Percentiles rank a stretch among this genome's conserved stretches.
Evolutionary conservation across 2,329 filamentous ascomycete genomes (phyloP).

Genomic region (Arthrobotrys conoides): DNA sequence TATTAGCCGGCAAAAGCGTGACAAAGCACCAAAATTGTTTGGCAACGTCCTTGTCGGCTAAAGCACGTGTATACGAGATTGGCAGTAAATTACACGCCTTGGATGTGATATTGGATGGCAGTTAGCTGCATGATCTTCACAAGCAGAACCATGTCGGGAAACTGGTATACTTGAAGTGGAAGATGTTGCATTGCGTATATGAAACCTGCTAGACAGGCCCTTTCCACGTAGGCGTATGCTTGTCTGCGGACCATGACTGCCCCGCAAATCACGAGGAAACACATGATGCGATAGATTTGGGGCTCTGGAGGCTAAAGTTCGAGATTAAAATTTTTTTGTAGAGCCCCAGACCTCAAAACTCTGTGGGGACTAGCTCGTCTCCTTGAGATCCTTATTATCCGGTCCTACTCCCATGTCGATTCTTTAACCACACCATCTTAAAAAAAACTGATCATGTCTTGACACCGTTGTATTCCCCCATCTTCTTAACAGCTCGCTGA

Average conservation of each 20-base stretch:
- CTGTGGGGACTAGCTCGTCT: conserved; percentile 13
- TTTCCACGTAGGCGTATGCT: background rate
- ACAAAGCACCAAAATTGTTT: conserved; percentile 6
- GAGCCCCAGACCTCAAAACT: background rate
- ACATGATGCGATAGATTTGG: conserved; percentile 18
- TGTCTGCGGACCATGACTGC: background rate
- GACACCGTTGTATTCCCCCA: conserved; percentile 32
- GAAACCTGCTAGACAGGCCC: conserved; percentile 20
- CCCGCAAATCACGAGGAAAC: conserved; percentile 26
- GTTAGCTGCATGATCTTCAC: conserved; percentile 6
- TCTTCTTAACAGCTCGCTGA: conserved; percentile 32
- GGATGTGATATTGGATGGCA: conserved; percentile 15
- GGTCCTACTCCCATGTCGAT: background rate
- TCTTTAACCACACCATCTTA: background rate
- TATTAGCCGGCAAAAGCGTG: conserved; percentile 43
- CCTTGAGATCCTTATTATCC: conserved; percentile 14
- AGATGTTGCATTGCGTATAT: conserved; percentile 20
- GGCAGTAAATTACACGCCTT: conserved; percentile 32
- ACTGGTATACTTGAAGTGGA: background rate
- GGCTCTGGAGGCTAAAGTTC: conserved; percentile 11
- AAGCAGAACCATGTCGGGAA: conserved; percentile 5
- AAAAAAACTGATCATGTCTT: background rate
- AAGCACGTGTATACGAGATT: conserved; percentile 55
- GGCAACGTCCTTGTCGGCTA: conserved; percentile 45
- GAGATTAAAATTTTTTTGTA: background rate